phyloP scores from a whole-genome alignment of 768 basidiomycete genomes.

The Pholiota microspora region DNA sequence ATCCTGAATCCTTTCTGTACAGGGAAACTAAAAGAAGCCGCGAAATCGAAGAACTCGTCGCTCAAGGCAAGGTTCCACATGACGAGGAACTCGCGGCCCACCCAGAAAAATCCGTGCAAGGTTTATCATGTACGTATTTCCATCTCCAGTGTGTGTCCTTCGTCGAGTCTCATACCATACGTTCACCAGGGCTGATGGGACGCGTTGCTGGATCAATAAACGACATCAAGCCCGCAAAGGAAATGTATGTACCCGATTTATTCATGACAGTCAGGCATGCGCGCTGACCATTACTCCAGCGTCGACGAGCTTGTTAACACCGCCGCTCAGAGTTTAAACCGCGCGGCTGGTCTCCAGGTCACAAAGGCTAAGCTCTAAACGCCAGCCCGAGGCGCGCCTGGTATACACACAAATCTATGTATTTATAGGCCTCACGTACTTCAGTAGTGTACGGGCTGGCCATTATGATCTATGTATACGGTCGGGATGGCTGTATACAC shows the following conservation, averaged over 20 bases:
- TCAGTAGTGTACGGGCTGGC: not conserved
- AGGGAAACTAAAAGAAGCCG: constrained; percentile 62
- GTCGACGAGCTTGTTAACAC: constrained; percentile 80
- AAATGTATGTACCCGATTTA: constrained; percentile 53
- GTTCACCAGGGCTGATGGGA: constrained; percentile 67
- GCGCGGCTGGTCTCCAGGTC: constrained; percentile 39
- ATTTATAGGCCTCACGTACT: not conserved
- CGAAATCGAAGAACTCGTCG: constrained; percentile 59
- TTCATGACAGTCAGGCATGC: constrained; percentile 9
- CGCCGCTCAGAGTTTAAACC: constrained; percentile 57
- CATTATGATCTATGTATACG: too few relatives aligned
- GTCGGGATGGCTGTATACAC: not conserved
- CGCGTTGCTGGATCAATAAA: constrained; percentile 72
- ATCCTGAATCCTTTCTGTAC: not conserved
- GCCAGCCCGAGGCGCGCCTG: constrained; percentile 25
- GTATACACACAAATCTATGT: not conserved
- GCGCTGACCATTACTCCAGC: constrained; percentile 32
- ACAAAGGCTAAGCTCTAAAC: constrained; percentile 50
- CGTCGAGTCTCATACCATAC: not conserved
- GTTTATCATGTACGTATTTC: constrained; percentile 53
- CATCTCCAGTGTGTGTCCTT: not conserved
- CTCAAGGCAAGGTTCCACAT: constrained; percentile 72
- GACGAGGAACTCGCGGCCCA: constrained; percentile 66
- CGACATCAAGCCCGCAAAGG: constrained; percentile 82
- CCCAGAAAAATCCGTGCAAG: constrained; percentile 63